Conservation (phyloP, 176 grass and related monocot genomes). For the Microstegium vimineum region DNA sequence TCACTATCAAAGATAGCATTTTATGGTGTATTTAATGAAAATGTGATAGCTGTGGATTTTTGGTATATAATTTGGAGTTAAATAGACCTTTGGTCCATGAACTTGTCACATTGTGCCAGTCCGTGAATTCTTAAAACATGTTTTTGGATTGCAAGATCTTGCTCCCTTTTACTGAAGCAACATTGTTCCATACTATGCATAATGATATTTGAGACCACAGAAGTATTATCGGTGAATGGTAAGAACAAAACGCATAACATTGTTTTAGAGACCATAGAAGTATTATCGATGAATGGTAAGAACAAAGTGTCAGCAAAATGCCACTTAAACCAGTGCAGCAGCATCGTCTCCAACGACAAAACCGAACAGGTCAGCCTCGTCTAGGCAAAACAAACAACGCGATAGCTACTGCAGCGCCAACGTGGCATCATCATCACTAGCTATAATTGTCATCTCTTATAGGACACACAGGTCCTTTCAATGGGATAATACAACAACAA, state of each 20-base stretch:
- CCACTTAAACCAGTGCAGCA: neutral
- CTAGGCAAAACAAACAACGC: neutral
- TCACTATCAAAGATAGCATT: too few species aligned
- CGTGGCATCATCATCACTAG: neutral
- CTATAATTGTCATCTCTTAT: neutral
- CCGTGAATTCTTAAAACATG: too few species aligned
- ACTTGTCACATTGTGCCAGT: too few species aligned
- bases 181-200: neutral
- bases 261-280: neutral
- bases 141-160: neutral
- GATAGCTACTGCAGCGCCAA: neutral
- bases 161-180: neutral
- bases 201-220: neutral
- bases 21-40: too few species aligned
- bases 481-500: constrained; percentile 23
- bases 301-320: neutral
- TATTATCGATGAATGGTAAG: neutral
- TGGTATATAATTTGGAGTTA: too few species aligned
- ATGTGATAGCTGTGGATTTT: too few species aligned
- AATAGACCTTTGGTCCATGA: too few species aligned
- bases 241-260: neutral
- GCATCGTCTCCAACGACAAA: too few species aligned
- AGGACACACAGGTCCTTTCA: neutral
- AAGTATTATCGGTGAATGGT: neutral
- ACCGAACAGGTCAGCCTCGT: neutral